Conservation (phyloP, 805 yeast genomes). For the Clavispora vitiphila region DNA sequence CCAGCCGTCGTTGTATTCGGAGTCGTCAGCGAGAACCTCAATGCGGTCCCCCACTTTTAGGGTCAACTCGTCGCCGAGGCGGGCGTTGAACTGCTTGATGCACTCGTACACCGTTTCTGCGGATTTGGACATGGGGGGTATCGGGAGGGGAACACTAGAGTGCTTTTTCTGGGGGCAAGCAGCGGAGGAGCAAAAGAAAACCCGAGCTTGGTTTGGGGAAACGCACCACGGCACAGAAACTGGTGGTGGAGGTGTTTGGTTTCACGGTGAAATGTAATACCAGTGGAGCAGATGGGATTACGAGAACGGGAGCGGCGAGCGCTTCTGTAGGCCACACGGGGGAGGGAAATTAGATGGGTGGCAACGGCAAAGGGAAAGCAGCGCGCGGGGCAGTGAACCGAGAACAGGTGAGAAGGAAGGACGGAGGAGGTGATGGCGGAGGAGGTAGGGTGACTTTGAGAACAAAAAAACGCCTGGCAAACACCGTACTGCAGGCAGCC, state of each 20-base stretch:
- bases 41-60: constrained; percentile 78
- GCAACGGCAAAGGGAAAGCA: background rate
- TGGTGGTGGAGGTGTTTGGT: background rate
- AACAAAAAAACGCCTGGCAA: constrained; percentile 1
- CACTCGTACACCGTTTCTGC: constrained; percentile 41
- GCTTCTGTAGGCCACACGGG: background rate
- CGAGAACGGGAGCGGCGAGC: background rate
- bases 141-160: too few relatives aligned
- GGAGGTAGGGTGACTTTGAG: background rate
- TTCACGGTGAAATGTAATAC: background rate
- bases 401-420: background rate
- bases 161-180: too few relatives aligned
- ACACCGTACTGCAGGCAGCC: constrained; percentile 1
- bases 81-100: constrained; percentile 79
- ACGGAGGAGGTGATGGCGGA: background rate
- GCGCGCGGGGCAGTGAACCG: too few relatives aligned
- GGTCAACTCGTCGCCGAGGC: constrained; percentile 85
- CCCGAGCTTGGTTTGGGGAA: too few relatives aligned
- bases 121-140: background rate
- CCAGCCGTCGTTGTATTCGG: constrained; percentile 96
- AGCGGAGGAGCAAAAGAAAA: background rate
- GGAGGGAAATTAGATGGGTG: background rate
- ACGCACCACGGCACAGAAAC: background rate
- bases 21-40: constrained; percentile 87
- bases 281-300: background rate